Percentiles rank a stretch among this genome's conserved stretches.
Conservation (phyloP, 768 basidiomycete genomes). For the Kwoniella sp. region DNA sequence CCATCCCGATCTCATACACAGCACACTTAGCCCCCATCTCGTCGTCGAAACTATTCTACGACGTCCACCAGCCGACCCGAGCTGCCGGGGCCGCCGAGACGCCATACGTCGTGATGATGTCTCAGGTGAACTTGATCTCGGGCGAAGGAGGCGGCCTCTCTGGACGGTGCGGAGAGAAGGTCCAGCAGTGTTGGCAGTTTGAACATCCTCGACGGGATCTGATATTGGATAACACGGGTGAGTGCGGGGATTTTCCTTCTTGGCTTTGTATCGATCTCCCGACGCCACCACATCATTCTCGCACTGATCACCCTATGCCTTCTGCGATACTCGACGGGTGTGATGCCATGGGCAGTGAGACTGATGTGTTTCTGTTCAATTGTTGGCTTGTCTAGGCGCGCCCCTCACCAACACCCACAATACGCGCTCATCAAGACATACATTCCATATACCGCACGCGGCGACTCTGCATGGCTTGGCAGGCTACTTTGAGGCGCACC, state of each 20-base stretch:
- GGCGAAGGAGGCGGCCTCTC: slow-evolving; percentile 66
- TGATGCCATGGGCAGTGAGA: too few species aligned
- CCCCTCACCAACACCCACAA: slow-evolving; percentile 97
- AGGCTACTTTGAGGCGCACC: slow-evolving; percentile 92
- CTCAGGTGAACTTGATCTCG: slow-evolving; percentile 85
- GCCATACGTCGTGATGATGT: slow-evolving; percentile 98
- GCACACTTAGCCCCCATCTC: slow-evolving; percentile 92
- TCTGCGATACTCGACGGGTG: not conserved
- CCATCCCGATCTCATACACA: slow-evolving; percentile 94
- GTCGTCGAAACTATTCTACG: slow-evolving; percentile 86
- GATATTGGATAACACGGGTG: slow-evolving; percentile 72
- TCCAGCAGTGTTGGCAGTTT: slow-evolving; percentile 98
- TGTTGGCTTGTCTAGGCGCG: slow-evolving; percentile 62
- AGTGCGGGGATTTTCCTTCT: slow-evolving; percentile 8
- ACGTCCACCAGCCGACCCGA: slow-evolving; percentile 64
- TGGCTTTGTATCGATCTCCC: too few species aligned
- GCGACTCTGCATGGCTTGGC: slow-evolving; percentile 91
- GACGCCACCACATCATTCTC: too few species aligned
- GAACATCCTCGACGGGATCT: slow-evolving; percentile 86
- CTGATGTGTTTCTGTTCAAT: too few species aligned
- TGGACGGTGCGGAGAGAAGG: slow-evolving; percentile 73
- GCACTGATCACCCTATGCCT: too few species aligned
- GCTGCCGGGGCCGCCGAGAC: slow-evolving; percentile 76
- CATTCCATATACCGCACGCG: slow-evolving; percentile 92
- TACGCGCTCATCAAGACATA: slow-evolving; percentile 77